A percentile compares a stretch with the other conserved stretches of the same genome.
Evolutionary conservation across 768 basidiomycete species (phyloP).

Genomic region (Xanthoconium purpureum): DNA sequence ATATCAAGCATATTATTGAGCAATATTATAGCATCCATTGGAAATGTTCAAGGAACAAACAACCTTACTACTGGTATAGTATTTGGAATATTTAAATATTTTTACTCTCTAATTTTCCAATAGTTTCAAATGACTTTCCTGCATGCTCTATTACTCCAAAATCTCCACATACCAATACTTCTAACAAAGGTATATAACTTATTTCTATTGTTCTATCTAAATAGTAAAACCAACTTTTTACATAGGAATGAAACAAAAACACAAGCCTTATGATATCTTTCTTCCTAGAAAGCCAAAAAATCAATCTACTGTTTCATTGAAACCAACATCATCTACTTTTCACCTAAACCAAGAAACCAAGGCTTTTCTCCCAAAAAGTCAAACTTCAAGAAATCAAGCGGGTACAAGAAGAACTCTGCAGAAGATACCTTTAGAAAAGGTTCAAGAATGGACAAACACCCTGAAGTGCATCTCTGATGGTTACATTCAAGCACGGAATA

Average conservation of each 20-base stretch:
- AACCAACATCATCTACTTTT: neutral
- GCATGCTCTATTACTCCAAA: too few species aligned
- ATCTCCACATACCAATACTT: too few species aligned
- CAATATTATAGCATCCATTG: neutral
- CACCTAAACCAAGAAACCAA: neutral
- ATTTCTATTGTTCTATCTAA: neutral
- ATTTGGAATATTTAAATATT: neutral
- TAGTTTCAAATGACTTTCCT: neutral
- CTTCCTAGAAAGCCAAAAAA: neutral
- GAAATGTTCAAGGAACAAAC: too few species aligned
- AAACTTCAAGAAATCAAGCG: neutral
- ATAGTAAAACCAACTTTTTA: neutral
- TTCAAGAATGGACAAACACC: slow-evolving; percentile 16
- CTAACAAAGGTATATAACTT: neutral
- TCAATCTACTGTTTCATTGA: neutral
- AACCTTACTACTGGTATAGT: neutral
- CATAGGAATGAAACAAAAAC: neutral
- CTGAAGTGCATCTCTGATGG: slow-evolving; percentile 1
- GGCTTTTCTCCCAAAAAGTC: neutral
- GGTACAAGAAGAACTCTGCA: neutral
- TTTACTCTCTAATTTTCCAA: neutral
- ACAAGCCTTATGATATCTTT: neutral
- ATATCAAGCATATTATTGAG: accelerated
- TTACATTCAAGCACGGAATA: neutral
- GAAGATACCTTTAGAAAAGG: neutral